A percentile compares a stretch with the other conserved stretches of the same genome.
Evolutionary conservation across 169 alveolate species (phyloP).

Genomic region (Perkinsus chesapeaki): DNA sequence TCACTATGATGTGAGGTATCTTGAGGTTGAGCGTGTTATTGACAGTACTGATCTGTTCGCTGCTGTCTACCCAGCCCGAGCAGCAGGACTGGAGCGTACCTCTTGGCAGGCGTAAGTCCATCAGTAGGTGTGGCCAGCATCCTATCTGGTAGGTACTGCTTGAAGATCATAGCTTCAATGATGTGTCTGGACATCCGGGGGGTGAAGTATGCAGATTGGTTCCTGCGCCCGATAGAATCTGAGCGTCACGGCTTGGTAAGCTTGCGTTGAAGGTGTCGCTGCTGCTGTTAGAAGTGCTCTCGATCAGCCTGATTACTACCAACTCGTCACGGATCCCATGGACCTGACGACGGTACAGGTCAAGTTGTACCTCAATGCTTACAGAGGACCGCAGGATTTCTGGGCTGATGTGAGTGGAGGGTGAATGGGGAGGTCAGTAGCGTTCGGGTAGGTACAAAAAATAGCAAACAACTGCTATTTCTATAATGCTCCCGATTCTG

Average conservation of each 20-base stretch:
- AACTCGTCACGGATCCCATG: conserved; percentile 32
- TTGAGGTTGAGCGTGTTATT: conserved; percentile 31
- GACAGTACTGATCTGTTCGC: conserved; percentile 34
- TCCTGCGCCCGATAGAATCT: conserved; percentile 35
- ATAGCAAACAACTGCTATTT: conserved; percentile 25
- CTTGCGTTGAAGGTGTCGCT: conserved; percentile 11
- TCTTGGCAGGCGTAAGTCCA: conserved; percentile 17
- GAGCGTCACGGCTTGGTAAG: background rate
- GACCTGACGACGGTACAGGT: conserved; percentile 35
- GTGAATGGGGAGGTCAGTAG: background rate
- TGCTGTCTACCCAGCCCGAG: conserved; percentile 30
- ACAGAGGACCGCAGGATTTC: conserved; percentile 32
- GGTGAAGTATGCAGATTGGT: conserved; percentile 30
- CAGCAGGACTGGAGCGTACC: conserved; percentile 34
- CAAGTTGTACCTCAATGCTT: conserved; percentile 23
- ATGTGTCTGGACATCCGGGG: conserved; percentile 37
- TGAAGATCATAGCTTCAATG: conserved; percentile 29
- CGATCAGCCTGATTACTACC: conserved; percentile 27
- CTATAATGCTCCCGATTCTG: conserved; percentile 33
- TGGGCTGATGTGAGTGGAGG: conserved; percentile 20
- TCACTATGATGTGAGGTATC: background rate
- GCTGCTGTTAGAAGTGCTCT: no score
- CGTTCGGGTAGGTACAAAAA: conserved; percentile 18
- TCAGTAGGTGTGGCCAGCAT: background rate
- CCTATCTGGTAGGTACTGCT: conserved; percentile 17